These are phyloP conservation scores for Nyctanthes arbortristis DNA, from an alignment of 257 asterid genomes.

Conservation along the genomic window DNA sequence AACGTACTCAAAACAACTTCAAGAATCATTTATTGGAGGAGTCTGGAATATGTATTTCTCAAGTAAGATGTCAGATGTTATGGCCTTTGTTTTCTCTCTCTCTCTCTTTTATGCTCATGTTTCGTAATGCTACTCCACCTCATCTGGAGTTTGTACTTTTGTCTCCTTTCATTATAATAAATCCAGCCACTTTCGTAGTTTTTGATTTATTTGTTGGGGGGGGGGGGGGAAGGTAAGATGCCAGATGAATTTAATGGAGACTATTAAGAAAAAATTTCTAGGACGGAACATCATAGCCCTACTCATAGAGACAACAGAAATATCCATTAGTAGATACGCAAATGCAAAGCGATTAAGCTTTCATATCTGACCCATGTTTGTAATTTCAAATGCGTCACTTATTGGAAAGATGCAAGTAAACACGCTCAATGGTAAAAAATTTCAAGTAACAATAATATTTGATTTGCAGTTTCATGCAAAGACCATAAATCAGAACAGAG, in stretches of 20 bases:
- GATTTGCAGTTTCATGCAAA: constrained; percentile 5
- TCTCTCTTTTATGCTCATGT: no score
- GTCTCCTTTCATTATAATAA: no score
- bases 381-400: constrained; percentile 7
- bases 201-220: no score
- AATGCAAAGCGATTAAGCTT: neutral
- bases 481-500: neutral
- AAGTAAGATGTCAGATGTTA: neutral
- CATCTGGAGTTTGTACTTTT: no score
- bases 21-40: neutral
- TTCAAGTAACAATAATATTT: neutral
- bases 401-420: neutral
- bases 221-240: no score
- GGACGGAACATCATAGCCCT: neutral
- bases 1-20: neutral
- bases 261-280: no score
- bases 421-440: constrained; percentile 7
- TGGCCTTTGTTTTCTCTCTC: no score
- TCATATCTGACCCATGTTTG: neutral
- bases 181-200: no score
- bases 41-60: no score
- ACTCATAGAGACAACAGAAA: neutral
- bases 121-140: no score
- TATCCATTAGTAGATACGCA: neutral
- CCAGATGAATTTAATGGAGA: no score